Evolutionary conservation across 345 rosid genomes (phyloP), one percentile per base, ranked within the genome.

Genomic region (Orychophragmus violaceus): DNA sequence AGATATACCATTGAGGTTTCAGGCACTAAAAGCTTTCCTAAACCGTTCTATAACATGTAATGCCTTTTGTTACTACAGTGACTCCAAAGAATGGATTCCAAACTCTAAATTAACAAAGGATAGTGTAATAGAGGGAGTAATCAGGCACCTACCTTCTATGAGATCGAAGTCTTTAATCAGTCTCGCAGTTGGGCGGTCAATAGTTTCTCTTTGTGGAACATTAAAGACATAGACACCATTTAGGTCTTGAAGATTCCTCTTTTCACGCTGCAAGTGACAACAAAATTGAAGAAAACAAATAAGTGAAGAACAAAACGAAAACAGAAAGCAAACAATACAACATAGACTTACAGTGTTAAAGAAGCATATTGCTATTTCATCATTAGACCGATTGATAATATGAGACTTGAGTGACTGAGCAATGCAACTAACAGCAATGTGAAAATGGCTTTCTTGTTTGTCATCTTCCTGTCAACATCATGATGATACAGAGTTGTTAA

Each of bases 351-450:
- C 97, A 58, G 97, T 90, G 83, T 90, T 94, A 62, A 87, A 90
- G 83, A 94, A 94, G 78, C 90, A 87, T 48, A 94, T 80, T 0
- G 99, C 89, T 27, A 94, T 87, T 78, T 94, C 97, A 67, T 94
- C 96, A 46, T 82, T 80, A 3, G 92, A 83, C 41, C 88, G 80
- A 71, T 76, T 88, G 64, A 94, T 82, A 39, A 94, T 94, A 62
- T 84, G 96, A 42, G 89, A 63, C 89, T 88, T 90, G 75, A 94
- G 76, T 32, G 95, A 75, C 66, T 85, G 85, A 24, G 78, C 79
- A 56, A 94, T 80, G 76, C 89, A 90, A 59, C 84, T 85, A 55
- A 87, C 74, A 49, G 90, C 85, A 62, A 81, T 39, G 54, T 83
- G 89, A 77, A 94, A 88, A 80, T 87, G 93, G 64, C 78, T 79